phyloP scores from a whole-genome alignment of 1,284 basidiomycete species.

The Ceraceosorus guamensis region DNA sequence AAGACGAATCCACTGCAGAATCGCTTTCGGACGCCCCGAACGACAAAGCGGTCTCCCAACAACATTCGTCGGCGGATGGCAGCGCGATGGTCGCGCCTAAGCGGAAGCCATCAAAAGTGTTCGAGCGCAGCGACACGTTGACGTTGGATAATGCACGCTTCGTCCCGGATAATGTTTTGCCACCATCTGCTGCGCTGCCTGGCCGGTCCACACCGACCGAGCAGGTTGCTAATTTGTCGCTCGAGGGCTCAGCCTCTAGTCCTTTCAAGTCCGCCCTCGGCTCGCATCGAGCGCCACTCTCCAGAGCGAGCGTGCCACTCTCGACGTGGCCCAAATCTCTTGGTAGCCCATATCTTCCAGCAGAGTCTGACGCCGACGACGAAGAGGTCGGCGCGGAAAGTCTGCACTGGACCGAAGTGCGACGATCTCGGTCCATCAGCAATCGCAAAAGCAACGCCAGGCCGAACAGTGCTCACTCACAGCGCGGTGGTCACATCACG shows the following conservation, averaged over 20 bases:
- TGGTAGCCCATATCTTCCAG: neutral
- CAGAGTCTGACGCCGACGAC: neutral
- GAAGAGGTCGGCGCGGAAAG: neutral
- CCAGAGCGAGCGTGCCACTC: too few relatives aligned
- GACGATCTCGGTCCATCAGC: neutral
- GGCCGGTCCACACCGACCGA: neutral
- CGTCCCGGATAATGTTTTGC: too few relatives aligned
- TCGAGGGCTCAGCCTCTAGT: neutral
- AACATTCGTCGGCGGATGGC: too few relatives aligned
- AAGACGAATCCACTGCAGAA: constrained; percentile 1
- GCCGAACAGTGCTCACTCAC: too few relatives aligned
- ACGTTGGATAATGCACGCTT: too few relatives aligned
- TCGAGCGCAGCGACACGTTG: neutral
- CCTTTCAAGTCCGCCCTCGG: neutral
- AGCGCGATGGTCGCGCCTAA: neutral
- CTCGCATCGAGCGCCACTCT: too few relatives aligned
- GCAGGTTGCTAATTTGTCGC: neutral
- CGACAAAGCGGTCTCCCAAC: too few relatives aligned
- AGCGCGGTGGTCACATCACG: too few relatives aligned
- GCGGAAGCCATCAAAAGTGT: neutral
- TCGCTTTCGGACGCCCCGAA: neutral
- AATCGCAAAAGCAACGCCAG: neutral
- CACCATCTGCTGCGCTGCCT: neutral
- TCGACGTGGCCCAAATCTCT: too few relatives aligned
- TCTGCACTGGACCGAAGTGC: neutral